These are phyloP conservation scores for Carex littledalei DNA, from an alignment of 176 grass and related monocot species.

Conservation along the genomic window DNA sequence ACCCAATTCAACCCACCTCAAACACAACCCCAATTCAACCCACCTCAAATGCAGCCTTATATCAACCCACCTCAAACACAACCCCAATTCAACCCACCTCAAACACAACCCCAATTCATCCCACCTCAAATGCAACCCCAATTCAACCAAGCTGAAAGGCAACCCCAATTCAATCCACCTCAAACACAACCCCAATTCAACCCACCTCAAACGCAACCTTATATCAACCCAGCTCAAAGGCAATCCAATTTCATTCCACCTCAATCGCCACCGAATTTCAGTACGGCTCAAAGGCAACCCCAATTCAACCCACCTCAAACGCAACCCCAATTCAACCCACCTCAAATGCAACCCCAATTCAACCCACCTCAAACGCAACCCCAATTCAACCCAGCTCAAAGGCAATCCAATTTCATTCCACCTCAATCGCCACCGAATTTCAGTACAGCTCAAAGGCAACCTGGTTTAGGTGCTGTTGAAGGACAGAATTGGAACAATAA, in stretches of 20 bases:
- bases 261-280: not conserved
- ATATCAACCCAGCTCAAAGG: conserved; percentile 13
- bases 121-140: not conserved
- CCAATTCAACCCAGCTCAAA: not conserved
- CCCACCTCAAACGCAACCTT: not conserved
- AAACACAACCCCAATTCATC: not conserved
- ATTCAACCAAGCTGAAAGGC: not conserved
- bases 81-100: conserved; percentile 8
- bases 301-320: conserved; percentile 10
- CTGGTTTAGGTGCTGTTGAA: conserved; percentile 27
- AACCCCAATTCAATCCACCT: not conserved
- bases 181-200: not conserved
- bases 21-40: not conserved
- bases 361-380: not conserved
- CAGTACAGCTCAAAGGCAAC: not conserved
- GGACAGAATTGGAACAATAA: conserved; percentile 5
- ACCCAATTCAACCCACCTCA: not conserved
- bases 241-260: conserved; percentile 6
- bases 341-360: not conserved
- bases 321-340: not conserved
- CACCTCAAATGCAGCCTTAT: not conserved
- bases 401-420: conserved; percentile 9
- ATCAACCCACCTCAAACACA: conserved; percentile 11
- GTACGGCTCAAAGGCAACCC: not conserved
- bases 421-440: not conserved